Base-by-base conservation (phyloP, 305 asterid species). In the Nicotiana rustica region DNA sequence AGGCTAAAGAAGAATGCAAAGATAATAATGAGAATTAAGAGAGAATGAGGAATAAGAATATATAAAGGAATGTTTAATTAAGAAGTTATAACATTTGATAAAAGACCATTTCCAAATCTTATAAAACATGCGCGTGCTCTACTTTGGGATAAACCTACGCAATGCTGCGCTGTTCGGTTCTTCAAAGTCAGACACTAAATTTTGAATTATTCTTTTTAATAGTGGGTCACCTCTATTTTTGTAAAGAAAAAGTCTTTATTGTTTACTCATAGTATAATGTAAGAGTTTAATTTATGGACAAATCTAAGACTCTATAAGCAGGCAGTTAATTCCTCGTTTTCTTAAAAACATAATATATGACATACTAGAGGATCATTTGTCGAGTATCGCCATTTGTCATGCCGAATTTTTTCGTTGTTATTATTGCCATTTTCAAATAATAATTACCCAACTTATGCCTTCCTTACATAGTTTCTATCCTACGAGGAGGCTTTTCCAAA, bases 1-100 rank as follows among this genome's bases (percentile, higher is more conserved):
- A 75, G 80, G 80, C 47, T 25, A 75, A 75, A 14, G 17, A 75
- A 38, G 55, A 75, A 25, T 49, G 44, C 14, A 71, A 71, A 17
- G 62, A 73, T 21, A 73, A 21, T 47, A 52, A 6, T 41, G 10
- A 8, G 6, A 31, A 31, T 31, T 31, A 31, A 10, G 15, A 0
- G 12, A 59, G 65, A 59, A n/a, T 19, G 2, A 61, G 35, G 65
- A 19, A 7, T 65, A 12, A 65, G 44, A 73, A 73, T 47, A 73
- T 75, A 75, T 75, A 73, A 73, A 15, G 44, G 15, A 49, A 49
- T 25, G 71, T 31, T 21, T 2, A 31, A 31, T 13, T 21, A 12
- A 8, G 56, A 49, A 12, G 15, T 49, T 41, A 41, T 8, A 52
- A 29, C 0, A 59, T 25, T 25, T 75, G 79, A 52, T 13, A 75